phyloP scores from a whole-genome alignment of 2,329 filamentous ascomycete genomes.

The Diplodia scrobiculata region DNA sequence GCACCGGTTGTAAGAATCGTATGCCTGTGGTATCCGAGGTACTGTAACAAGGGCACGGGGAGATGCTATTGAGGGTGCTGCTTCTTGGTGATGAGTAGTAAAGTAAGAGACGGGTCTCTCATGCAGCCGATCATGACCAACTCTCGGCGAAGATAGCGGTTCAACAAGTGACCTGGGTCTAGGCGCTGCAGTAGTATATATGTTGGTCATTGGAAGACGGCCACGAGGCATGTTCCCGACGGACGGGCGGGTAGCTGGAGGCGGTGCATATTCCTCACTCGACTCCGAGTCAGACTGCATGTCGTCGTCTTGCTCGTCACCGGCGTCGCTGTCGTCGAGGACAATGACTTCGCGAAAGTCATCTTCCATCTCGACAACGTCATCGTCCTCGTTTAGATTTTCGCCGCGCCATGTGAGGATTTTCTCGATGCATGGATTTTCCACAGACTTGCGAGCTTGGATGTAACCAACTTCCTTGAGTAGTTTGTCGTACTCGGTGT shows the following conservation, averaged over 20 bases:
- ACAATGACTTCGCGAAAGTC: slow-evolving; percentile 66
- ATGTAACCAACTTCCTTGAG: slow-evolving; percentile 38
- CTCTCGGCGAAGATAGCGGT: neutral
- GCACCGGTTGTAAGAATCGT: neutral
- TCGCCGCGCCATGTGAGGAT: slow-evolving; percentile 66
- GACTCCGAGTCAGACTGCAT: slow-evolving; percentile 31
- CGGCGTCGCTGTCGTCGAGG: slow-evolving; percentile 61
- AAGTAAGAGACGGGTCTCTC: neutral
- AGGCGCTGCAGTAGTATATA: slow-evolving; percentile 27
- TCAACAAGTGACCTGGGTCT: slow-evolving; percentile 30
- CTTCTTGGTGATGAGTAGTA: neutral
- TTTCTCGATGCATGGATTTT: slow-evolving; percentile 58
- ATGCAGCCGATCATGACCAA: neutral
- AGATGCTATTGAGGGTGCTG: neutral
- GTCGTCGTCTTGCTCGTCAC: slow-evolving; percentile 45
- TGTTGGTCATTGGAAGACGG: slow-evolving; percentile 36
- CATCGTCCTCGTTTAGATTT: slow-evolving; percentile 48
- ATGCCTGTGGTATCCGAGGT: neutral
- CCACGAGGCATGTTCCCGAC: slow-evolving; percentile 40
- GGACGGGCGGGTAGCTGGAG: slow-evolving; percentile 36
- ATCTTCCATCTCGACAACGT: slow-evolving; percentile 59
- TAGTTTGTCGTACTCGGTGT: slow-evolving; percentile 64
- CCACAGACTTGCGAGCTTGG: slow-evolving; percentile 55
- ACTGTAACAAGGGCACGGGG: neutral
- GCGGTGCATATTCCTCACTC: slow-evolving; percentile 10